These are phyloP conservation scores for Calonectria pseudoturangicola DNA, from an alignment of 2,329 filamentous ascomycete genomes.

Conservation along the genomic window DNA sequence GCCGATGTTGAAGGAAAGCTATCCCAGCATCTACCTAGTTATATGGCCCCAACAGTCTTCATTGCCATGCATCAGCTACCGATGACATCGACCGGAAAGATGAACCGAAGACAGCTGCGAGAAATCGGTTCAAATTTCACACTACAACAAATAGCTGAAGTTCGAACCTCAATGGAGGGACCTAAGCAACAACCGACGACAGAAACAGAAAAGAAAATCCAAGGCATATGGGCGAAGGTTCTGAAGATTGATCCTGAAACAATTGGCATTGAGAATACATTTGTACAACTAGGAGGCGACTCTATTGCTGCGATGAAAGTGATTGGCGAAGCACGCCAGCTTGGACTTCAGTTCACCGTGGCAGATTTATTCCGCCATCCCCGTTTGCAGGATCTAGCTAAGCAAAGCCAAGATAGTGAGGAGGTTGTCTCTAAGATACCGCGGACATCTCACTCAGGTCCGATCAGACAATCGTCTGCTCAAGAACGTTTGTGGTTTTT, in stretches of 20 bases:
- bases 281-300: slow-evolving; percentile 71
- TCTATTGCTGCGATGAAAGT: slow-evolving; percentile 70
- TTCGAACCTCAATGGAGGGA: not conserved
- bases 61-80: slow-evolving; percentile 42
- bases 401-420: not conserved
- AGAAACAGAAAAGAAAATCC: slow-evolving; percentile 51
- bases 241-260: slow-evolving; percentile 57
- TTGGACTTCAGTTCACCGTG: slow-evolving; percentile 33
- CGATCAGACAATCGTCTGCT: not conserved
- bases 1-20: slow-evolving; percentile 17
- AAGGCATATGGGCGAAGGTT: slow-evolving; percentile 61
- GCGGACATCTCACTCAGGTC: not conserved
- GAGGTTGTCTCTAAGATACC: not conserved
- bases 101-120: slow-evolving; percentile 38
- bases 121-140: slow-evolving; percentile 38
- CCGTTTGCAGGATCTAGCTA: not conserved
- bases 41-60: slow-evolving; percentile 47
- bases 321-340: slow-evolving; percentile 46
- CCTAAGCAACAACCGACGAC: slow-evolving; percentile 35
- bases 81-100: slow-evolving; percentile 41
- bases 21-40: slow-evolving; percentile 35
- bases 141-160: slow-evolving; percentile 62
- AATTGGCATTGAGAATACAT: slow-evolving; percentile 66
- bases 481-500: slow-evolving; percentile 6
- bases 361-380: slow-evolving; percentile 42